Percentiles rank a stretch among this genome's conserved stretches.
Evolutionary conservation across 495 filamentous ascomycete genomes (phyloP).

Genomic region (Aspergillus campestris): DNA sequence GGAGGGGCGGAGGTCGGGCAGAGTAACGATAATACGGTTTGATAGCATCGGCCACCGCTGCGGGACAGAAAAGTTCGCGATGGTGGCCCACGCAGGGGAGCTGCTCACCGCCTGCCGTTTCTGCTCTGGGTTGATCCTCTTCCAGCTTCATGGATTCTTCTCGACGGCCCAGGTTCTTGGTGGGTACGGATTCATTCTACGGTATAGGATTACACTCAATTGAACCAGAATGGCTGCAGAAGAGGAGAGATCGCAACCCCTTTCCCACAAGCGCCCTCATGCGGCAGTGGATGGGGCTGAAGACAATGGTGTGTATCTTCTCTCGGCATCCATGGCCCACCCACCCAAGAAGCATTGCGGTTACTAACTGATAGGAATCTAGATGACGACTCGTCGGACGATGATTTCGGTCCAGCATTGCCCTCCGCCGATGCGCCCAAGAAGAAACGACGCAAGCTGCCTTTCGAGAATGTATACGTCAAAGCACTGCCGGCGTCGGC

Average conservation of each 20-base stretch:
- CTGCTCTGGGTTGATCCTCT: neutral
- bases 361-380: slow-evolving; percentile 10
- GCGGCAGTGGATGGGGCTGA: slow-evolving; percentile 29
- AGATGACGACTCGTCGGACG: slow-evolving; percentile 63
- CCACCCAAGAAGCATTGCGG: neutral
- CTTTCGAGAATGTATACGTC: slow-evolving; percentile 90
- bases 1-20: slow-evolving; percentile 12
- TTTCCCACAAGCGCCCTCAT: slow-evolving; percentile 27
- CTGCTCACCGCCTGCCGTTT: slow-evolving; percentile 10
- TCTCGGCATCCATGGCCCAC: neutral
- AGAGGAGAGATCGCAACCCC: slow-evolving; percentile 13
- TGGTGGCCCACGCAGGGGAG: slow-evolving; percentile 24
- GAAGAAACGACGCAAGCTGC: slow-evolving; percentile 85
- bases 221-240: slow-evolving; percentile 23
- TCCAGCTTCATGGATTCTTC: neutral
- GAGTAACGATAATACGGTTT: slow-evolving; percentile 16
- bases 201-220: neutral
- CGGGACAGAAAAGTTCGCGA: slow-evolving; percentile 33
- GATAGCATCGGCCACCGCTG: neutral
- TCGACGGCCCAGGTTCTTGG: too few relatives aligned
- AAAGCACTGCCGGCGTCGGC: slow-evolving; percentile 74
- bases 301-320: slow-evolving; percentile 22
- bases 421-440: slow-evolving; percentile 67
- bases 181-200: neutral
- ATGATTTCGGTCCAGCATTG: slow-evolving; percentile 88